Base-by-base conservation (phyloP, 768 basidiomycete genomes). In the Pleurotus salmoneostramineus region DNA sequence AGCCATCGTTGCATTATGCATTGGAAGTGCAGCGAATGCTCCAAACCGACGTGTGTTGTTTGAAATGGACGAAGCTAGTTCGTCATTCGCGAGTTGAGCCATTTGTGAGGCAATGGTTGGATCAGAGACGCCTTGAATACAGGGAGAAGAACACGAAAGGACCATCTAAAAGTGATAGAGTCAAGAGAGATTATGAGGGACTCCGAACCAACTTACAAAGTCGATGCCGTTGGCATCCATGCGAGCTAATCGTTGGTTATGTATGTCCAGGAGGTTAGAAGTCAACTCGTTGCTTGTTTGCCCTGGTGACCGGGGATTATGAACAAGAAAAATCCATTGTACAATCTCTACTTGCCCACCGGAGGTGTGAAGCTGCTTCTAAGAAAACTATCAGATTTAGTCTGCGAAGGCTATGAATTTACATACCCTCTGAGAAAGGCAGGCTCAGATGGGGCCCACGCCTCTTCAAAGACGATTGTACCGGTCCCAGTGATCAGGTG, bases 1-100 rank as follows among this genome's bases (percentile, higher is more conserved):
- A 3, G 76, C 77, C 27, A 62, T 63, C 1, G 72, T 71, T 17
- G 77, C 74, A 54, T 79, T 74, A 50, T 78, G 75, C 77, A 79
- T 79, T 2, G 75, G 64, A 6, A 79, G 56, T 2, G 76, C 63
- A 7, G 75, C 77, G 59, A 78, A 78, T 3, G 64, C 76, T 5
- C 76, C 76, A 50, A 79, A 77, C 1, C 76, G 67, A 27, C 64
- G 65, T 0, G 75, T 75, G 44, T 73, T 72, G 43, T 77, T 77
- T 5, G 73, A 57, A 31, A 77, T 77, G 1, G 61, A 59, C 5
- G 66, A 65, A 12, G 74, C 74, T 6, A 77, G 65, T 43, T 67
- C 61, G 56, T 79, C 66, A 56, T 79, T 77, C 8, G 73, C 67
- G 4, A 58, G 64, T 7, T 67, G 59, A 1, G 77, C 76, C 64